Percentiles rank a stretch among this genome's conserved stretches.
Evolutionary conservation across 1,284 basidiomycete species (phyloP).

Genomic region (Anthracocystis setariae): DNA sequence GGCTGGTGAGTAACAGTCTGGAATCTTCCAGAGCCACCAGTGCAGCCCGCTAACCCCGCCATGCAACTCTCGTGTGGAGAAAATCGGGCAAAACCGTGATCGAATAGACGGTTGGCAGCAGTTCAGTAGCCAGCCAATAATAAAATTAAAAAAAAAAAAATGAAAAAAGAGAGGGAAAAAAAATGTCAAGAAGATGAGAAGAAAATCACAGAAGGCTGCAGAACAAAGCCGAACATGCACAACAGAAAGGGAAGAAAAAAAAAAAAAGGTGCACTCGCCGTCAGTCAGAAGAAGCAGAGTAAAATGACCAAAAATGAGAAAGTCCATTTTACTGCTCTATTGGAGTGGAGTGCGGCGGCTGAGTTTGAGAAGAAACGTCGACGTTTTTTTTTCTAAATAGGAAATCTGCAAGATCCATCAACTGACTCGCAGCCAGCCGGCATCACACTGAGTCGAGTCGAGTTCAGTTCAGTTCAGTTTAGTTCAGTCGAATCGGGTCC

Average conservation of each 20-base stretch:
- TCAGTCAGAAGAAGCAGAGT: slow-evolving; percentile 6
- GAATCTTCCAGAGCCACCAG: slow-evolving; percentile 29
- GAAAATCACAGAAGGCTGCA: slow-evolving; percentile 17
- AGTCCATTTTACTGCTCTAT: no score
- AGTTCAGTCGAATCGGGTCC: background rate
- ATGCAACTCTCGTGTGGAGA: background rate
- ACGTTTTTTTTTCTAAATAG: no score
- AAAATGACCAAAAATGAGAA: no score
- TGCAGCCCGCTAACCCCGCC: slow-evolving; percentile 20
- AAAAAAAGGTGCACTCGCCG: background rate
- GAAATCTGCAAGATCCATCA: slow-evolving; percentile 3
- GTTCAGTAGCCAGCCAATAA: slow-evolving; percentile 14
- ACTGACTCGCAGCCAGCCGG: background rate
- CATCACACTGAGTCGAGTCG: background rate
- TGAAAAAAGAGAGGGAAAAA: no score
- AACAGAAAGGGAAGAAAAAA: slow-evolving; percentile 2
- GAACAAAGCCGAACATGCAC: slow-evolving; percentile 20
- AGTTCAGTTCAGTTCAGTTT: background rate
- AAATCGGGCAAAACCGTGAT: slow-evolving; percentile 43
- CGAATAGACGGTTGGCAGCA: background rate
- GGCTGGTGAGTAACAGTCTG: slow-evolving; percentile 8
- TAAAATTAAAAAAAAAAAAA: slow-evolving; percentile 7
- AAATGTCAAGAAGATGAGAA: slow-evolving; percentile 4
- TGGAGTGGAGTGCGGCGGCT: background rate
- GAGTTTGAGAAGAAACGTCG: background rate